Evolutionary conservation across 768 basidiomycete genomes (phyloP), one percentile per base, ranked within the genome.

Genomic region (Phlebiopsis flavidoalba): DNA sequence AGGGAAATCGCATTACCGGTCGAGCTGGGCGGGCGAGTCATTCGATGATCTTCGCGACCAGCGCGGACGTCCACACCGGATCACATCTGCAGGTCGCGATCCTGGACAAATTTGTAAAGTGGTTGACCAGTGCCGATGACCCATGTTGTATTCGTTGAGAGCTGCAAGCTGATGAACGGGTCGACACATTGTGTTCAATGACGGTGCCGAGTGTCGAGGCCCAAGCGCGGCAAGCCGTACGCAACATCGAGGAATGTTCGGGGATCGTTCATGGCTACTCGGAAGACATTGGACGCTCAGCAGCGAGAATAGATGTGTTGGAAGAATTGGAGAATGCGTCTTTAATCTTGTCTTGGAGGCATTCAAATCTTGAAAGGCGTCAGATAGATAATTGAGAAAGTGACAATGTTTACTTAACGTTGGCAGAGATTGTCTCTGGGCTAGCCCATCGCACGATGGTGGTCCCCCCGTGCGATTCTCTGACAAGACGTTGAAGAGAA

Each of bases 221-320:
- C n/a, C n/a, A n/a, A n/a, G n/a, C n/a, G n/a, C 76, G 4, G 91
- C n/a, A n/a, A 90, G 12, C 77, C 80, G n/a, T n/a, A 26, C 79
- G 78, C 37, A 77, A 72, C 17, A 75, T 66, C 17, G 73, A 71
- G n/a, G 69, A 69, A 56, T 75, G 79, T 49, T n/a, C 72, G 70
- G 55, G 77, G 70, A 60, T 89, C 88, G 61, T 83, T 79, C 62
- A 87, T 76, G 8, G 88, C 82, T 33, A 88, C 77, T 17, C 86
- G 83, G 77, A 91, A 91, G 57, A 93, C 83, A 61, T 79, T 85
- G n/a, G 90, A 88, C 31, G 85, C n/a, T n/a, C 87, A 11, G 86
- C 81, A 45, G 80, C 80, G 60, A 93, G 83, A 66, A 93, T 87
- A 1, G 77, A 75, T 11, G 89, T 77, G 63, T 90, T 93, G 15